Conservation (phyloP, 345 rosid genomes). For the Rhodomyrtus tomentosa region DNA sequence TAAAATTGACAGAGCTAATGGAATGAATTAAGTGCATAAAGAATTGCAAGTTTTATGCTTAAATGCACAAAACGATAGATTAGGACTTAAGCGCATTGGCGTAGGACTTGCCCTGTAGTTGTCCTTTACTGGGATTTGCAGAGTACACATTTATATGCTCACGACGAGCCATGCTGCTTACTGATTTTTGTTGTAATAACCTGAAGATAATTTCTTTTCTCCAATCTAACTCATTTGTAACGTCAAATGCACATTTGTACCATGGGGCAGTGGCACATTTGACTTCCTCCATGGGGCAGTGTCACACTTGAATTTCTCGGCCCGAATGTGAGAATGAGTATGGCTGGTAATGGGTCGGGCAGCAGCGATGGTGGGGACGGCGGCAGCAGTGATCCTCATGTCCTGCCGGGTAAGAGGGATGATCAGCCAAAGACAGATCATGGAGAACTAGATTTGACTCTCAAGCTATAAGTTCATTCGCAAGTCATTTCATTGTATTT, state of each 20-base stretch:
- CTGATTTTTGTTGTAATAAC: background rate
- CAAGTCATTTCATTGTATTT: background rate
- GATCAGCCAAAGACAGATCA: background rate
- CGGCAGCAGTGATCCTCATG: background rate
- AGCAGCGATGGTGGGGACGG: too few species aligned
- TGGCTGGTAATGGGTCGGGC: background rate
- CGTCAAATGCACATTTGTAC: background rate
- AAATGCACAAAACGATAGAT: too few species aligned
- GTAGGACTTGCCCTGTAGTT: background rate
- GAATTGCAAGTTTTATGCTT: too few species aligned
- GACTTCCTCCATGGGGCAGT: too few species aligned
- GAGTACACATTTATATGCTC: background rate
- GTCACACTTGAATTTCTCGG: too few species aligned
- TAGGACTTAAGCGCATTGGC: background rate
- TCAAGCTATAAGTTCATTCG: background rate
- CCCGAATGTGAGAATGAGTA: background rate
- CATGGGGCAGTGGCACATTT: background rate
- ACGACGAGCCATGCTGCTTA: background rate
- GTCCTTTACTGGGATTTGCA: background rate
- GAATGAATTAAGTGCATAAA: too few species aligned
- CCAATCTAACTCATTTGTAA: background rate
- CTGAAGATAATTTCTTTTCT: background rate
- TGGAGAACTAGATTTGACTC: background rate
- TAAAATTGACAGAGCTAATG: too few species aligned
- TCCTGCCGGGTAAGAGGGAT: background rate